Conservation (phyloP, 306 rosid species). For the Adenanthera pavonina region DNA sequence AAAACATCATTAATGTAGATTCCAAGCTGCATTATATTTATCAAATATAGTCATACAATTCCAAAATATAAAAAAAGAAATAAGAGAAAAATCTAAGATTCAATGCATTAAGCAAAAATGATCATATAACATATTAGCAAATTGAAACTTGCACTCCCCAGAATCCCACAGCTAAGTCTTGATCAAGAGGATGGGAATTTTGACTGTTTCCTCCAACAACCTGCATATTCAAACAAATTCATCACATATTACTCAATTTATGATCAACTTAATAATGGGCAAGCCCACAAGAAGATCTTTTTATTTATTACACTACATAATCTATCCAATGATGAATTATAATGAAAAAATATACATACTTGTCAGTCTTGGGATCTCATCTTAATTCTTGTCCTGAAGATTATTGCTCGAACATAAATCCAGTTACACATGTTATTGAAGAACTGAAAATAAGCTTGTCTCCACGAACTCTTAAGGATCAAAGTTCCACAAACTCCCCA, state of each 20-base stretch:
- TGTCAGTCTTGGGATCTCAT: not conserved
- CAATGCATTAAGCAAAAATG: not conserved
- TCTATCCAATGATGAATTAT: not conserved
- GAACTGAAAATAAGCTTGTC: not conserved
- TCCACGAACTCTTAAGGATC: not conserved
- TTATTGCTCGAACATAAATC: not conserved
- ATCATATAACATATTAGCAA: not conserved
- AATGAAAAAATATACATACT: not conserved
- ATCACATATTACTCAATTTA: not conserved
- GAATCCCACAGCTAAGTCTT: not conserved
- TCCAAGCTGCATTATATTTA: not conserved
- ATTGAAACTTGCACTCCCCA: too few relatives aligned
- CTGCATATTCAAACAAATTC: not conserved
- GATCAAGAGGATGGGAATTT: not conserved
- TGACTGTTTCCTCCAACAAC: not conserved
- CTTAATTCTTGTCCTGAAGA: not conserved
- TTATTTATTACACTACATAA: not conserved
- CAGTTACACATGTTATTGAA: not conserved
- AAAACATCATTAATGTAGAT: not conserved
- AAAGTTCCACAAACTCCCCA: slow-evolving; percentile 9
- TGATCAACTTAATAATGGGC: not conserved
- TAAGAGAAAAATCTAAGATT: not conserved
- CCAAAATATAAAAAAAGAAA: not conserved
- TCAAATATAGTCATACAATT: not conserved
- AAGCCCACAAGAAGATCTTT: not conserved